Evolutionary conservation across 2,329 filamentous ascomycete species (phyloP).

Genomic region (Trichocomaceae sp.): DNA sequence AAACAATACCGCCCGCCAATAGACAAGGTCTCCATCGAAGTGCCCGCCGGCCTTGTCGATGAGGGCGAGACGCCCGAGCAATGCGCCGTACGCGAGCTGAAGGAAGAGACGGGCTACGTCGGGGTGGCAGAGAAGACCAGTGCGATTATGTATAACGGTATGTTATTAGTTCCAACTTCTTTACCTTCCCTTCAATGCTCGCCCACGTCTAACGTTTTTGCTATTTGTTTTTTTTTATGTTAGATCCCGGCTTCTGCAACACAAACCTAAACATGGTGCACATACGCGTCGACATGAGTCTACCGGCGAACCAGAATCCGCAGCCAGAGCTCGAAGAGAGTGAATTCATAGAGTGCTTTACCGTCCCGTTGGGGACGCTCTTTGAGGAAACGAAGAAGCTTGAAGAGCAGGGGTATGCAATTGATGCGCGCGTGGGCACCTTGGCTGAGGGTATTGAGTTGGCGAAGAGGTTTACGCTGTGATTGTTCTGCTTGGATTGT

Average conservation of each 20-base stretch:
- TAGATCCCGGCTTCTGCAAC: constrained; percentile 45
- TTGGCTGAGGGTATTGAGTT: constrained; percentile 72
- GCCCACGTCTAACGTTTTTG: neutral
- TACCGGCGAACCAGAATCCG: constrained; percentile 62
- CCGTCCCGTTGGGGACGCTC: constrained; percentile 56
- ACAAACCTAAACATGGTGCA: constrained; percentile 56
- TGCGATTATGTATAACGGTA: constrained; percentile 42
- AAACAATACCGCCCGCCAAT: constrained; percentile 53
- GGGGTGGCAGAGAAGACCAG: constrained; percentile 42
- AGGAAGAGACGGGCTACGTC: constrained; percentile 52
- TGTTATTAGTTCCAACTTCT: neutral
- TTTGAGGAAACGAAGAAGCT: constrained; percentile 62
- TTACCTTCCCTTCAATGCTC: neutral
- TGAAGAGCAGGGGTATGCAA: constrained; percentile 65
- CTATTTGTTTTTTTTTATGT: neutral
- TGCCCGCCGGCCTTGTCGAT: constrained; percentile 57
- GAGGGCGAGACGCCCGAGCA: constrained; percentile 48
- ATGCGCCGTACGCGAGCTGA: constrained; percentile 51
- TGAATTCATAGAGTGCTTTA: constrained; percentile 77
- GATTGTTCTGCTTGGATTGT: too few species aligned
- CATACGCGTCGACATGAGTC: constrained; percentile 62
- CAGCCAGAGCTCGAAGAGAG: constrained; percentile 67
- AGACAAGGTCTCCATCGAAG: constrained; percentile 50
- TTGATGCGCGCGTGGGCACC: constrained; percentile 71
- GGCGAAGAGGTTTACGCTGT: constrained; percentile 45